These are phyloP conservation scores for Lactarius tabidus DNA, from an alignment of 768 basidiomycete species.

Conservation along the genomic window DNA sequence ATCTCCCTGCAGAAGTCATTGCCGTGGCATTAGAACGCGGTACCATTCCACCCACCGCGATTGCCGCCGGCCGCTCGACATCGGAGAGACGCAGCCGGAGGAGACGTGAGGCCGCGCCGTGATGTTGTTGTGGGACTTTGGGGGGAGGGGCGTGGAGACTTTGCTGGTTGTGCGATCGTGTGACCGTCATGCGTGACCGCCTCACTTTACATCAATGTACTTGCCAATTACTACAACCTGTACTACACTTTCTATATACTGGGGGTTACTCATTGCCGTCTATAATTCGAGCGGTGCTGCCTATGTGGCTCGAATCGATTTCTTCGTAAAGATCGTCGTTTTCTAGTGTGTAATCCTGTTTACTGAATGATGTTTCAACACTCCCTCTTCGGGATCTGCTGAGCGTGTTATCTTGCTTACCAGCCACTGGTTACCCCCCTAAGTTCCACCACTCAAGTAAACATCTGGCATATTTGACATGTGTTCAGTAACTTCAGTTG, in stretches of 20 bases:
- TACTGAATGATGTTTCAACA: too few relatives aligned
- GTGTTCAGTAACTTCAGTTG: too few relatives aligned
- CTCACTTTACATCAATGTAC: slow-evolving; percentile 17
- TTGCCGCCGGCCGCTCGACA: slow-evolving; percentile 47
- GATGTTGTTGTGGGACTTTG: not conserved
- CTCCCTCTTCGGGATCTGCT: too few relatives aligned
- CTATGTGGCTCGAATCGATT: not conserved
- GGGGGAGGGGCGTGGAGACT: not conserved
- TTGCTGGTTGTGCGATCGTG: slow-evolving; percentile 7
- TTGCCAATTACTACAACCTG: slow-evolving; percentile 13
- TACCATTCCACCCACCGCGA: slow-evolving; percentile 53
- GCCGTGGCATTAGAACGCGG: slow-evolving; percentile 81
- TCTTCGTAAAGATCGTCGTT: too few relatives aligned
- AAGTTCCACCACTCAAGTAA: too few relatives aligned
- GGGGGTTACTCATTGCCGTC: slow-evolving; percentile 7
- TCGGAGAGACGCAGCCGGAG: slow-evolving; percentile 57
- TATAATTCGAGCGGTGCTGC: not conserved
- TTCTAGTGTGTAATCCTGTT: too few relatives aligned
- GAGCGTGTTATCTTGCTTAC: too few relatives aligned
- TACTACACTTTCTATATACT: slow-evolving; percentile 12
- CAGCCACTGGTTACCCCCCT: too few relatives aligned
- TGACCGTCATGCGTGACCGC: slow-evolving; percentile 2
- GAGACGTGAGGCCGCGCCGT: slow-evolving; percentile 39
- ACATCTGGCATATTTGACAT: too few relatives aligned
- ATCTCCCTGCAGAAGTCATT: slow-evolving; percentile 90